These are phyloP conservation scores for Antrodiella citrinella DNA, from an alignment of 768 basidiomycete species.

Conservation along the genomic window DNA sequence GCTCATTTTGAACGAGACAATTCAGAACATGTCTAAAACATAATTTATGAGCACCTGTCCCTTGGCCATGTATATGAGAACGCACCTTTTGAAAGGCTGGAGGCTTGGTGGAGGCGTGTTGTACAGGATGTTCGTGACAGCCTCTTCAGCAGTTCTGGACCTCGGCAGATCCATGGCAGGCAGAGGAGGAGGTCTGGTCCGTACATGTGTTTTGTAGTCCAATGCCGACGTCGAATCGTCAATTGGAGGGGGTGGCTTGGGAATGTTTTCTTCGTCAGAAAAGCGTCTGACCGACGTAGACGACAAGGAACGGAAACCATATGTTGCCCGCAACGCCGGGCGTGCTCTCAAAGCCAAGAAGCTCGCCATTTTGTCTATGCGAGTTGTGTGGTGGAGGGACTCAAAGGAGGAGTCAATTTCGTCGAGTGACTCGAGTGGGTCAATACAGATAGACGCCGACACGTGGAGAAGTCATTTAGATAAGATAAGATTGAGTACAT, in stretches of 20 bases:
- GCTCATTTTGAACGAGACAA: constrained; percentile 98
- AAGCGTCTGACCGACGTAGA: not conserved
- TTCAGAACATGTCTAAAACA: constrained; percentile 80
- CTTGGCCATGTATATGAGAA: constrained; percentile 7
- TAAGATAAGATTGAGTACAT: too few relatives aligned
- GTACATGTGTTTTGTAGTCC: constrained; percentile 79
- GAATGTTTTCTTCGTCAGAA: constrained; percentile 19
- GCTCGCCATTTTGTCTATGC: too few relatives aligned
- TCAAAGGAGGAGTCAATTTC: too few relatives aligned
- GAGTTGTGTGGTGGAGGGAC: too few relatives aligned
- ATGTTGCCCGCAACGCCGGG: not conserved
- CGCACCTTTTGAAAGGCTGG: constrained; percentile 89
- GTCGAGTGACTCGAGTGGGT: too few relatives aligned
- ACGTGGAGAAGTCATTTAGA: too few relatives aligned
- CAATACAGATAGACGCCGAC: too few relatives aligned
- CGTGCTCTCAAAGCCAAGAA: not conserved
- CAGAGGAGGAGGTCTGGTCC: constrained; percentile 70
- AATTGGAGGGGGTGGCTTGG: constrained; percentile 71
- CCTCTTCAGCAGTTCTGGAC: constrained; percentile 83
- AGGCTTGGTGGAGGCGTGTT: constrained; percentile 89
- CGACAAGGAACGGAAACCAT: not conserved
- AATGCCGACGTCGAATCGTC: constrained; percentile 93
- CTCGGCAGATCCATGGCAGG: constrained; percentile 83
- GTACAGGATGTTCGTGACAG: constrained; percentile 95
- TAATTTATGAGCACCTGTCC: not conserved